These are phyloP conservation scores for Leptodermis oblonga DNA, from an alignment of 257 asterid species.

Conservation along the genomic window DNA sequence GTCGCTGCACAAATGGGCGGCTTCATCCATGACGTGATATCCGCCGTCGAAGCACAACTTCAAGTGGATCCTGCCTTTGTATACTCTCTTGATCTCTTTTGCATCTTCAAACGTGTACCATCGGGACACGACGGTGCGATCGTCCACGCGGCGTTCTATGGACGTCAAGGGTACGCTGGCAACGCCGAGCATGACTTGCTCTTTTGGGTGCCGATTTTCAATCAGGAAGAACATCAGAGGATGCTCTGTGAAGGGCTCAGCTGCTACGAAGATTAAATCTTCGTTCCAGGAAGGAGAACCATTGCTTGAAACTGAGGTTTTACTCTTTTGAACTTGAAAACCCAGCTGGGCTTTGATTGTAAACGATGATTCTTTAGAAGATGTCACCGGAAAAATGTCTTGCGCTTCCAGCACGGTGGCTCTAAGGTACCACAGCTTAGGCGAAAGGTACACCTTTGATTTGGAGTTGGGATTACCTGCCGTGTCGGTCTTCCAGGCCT, in stretches of 20 bases:
- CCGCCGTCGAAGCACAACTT: conserved; percentile 83
- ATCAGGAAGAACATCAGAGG: conserved; percentile 37
- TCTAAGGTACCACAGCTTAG: conserved; percentile 80
- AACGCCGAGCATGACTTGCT: conserved; percentile 44
- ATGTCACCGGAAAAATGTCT: conserved; percentile 41
- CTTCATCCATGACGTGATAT: conserved; percentile 91
- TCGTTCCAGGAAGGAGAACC: conserved; percentile 83
- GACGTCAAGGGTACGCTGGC: conserved; percentile 52
- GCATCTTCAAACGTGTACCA: conserved; percentile 81
- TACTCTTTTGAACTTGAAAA: conserved; percentile 68
- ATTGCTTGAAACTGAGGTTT: conserved; percentile 29
- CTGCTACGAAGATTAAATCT: conserved; percentile 66
- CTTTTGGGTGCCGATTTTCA: conserved; percentile 50
- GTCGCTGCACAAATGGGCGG: conserved; percentile 72
- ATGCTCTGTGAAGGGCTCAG: conserved; percentile 74
- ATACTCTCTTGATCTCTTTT: conserved; percentile 42
- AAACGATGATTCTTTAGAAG: conserved; percentile 38
- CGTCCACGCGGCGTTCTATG: conserved; percentile 77
- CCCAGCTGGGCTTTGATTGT: conserved; percentile 64
- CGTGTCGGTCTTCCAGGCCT: conserved; percentile 84
- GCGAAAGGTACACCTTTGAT: conserved; percentile 80
- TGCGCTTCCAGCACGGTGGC: conserved; percentile 74
- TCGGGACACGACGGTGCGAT: conserved; percentile 64
- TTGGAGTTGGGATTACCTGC: conserved; percentile 49
- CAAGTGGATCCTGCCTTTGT: conserved; percentile 71